Evolutionary conservation across 305 asterid species (phyloP).

Genomic region (Stenogyne calaminthoides): DNA sequence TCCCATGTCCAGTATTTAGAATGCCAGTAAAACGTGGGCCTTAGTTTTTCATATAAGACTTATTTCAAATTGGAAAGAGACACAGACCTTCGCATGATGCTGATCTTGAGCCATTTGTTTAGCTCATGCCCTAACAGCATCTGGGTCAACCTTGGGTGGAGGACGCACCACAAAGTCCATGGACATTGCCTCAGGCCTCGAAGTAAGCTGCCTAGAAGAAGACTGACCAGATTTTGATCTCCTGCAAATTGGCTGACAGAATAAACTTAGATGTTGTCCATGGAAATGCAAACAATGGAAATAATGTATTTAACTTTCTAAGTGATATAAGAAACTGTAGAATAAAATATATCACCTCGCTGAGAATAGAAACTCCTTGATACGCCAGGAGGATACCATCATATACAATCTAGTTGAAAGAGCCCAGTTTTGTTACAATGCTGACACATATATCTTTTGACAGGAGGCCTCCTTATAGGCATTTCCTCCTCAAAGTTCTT

Average conservation of each 20-base stretch:
- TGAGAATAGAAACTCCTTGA: conserved; percentile 35
- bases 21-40: neutral
- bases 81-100: conserved; percentile 60
- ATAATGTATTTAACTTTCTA: neutral
- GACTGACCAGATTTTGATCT: conserved; percentile 55
- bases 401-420: too few species aligned
- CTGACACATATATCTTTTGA: conserved; percentile 54
- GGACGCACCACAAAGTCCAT: conserved; percentile 86
- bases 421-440: too few species aligned
- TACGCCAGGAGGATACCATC: too few species aligned
- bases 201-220: conserved; percentile 57
- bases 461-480: conserved; percentile 53
- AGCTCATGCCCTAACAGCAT: conserved; percentile 65
- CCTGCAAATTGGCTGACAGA: conserved; percentile 40
- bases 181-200: conserved; percentile 81
- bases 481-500: too few species aligned
- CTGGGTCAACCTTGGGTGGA: conserved; percentile 76
- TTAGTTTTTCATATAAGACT: neutral
- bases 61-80: conserved; percentile 4
- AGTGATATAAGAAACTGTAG: neutral
- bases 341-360: conserved; percentile 40
- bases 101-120: conserved; percentile 54
- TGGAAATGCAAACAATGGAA: neutral
- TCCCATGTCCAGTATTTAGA: neutral
- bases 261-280: neutral